Percentiles rank a stretch among this genome's conserved stretches.
Evolutionary conservation across 352 stramenopile genomes (phyloP).

Genomic region (Phytopythium sindhum): DNA sequence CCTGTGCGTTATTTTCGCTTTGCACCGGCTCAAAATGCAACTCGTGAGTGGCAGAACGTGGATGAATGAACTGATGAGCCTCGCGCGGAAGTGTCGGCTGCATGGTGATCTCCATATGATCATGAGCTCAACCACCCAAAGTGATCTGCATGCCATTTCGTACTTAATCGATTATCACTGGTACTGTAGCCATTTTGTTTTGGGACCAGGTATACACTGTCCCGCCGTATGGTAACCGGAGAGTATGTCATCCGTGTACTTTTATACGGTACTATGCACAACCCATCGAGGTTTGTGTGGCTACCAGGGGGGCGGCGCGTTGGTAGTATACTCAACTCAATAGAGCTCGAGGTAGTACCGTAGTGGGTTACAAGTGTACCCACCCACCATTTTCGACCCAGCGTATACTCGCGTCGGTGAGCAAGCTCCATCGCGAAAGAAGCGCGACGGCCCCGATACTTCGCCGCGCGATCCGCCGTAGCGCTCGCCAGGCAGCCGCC

Average conservation of each 20-base stretch:
- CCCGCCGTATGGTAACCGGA: too few species aligned
- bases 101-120: too few species aligned
- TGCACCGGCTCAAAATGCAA: too few species aligned
- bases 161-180: neutral
- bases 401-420: neutral
- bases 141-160: too few species aligned
- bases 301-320: neutral
- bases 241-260: neutral
- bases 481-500: neutral
- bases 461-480: neutral
- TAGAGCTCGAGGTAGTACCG: neutral
- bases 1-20: too few species aligned
- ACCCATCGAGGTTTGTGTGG: neutral
- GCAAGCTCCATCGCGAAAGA: slow-evolving; percentile 1
- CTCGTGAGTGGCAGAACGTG: too few species aligned
- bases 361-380: slow-evolving; percentile 5
- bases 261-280: neutral
- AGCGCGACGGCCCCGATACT: neutral
- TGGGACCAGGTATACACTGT: neutral
- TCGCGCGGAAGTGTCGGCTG: too few species aligned
- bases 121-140: too few species aligned
- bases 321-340: neutral
- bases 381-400: neutral
- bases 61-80: too few species aligned
- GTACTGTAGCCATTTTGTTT: neutral